phyloP scores from a whole-genome alignment of 2,329 filamentous ascomycete genomes.

The Coniochaeta pulveracea region DNA sequence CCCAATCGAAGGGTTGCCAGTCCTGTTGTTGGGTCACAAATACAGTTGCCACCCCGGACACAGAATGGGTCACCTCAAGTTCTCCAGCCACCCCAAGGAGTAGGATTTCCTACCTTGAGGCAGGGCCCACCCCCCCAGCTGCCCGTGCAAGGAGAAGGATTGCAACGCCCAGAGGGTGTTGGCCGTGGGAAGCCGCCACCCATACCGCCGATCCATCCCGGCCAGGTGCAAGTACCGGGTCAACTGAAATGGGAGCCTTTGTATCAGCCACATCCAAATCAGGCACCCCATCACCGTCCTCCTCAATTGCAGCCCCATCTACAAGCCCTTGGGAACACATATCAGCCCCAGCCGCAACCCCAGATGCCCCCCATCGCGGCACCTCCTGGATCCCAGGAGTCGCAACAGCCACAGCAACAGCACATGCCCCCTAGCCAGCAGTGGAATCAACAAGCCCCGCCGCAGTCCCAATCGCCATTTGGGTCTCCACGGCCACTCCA shows the following conservation, averaged over 20 bases:
- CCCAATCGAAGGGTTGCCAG: background rate
- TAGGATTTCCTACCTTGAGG: conserved; percentile 17
- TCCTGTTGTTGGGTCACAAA: conserved; percentile 1
- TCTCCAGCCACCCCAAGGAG: conserved; percentile 26
- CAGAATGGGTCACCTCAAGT: conserved; percentile 16
- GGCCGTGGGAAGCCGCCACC: conserved; percentile 18
- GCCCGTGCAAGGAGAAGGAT: conserved; percentile 15
- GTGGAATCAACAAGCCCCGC: conserved; percentile 6
- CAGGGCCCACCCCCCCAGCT: conserved; percentile 16
- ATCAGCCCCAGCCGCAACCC: conserved; percentile 6
- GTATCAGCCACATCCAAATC: conserved; percentile 19
- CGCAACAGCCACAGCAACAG: background rate
- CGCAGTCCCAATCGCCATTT: too few relatives aligned
- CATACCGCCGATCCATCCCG: conserved; percentile 9
- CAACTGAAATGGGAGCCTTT: conserved; percentile 29
- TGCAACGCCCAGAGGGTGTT: conserved; percentile 21
- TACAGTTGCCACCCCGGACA: conserved; percentile 7
- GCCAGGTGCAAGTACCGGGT: conserved; percentile 15
- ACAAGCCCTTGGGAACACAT: conserved; percentile 1
- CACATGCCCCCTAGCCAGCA: conserved; percentile 5
- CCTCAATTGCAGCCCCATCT: background rate
- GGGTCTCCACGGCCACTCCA: conserved; percentile 8
- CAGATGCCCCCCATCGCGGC: too few relatives aligned
- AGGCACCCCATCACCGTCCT: conserved; percentile 10
- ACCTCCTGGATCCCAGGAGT: too few relatives aligned